phyloP scores from a whole-genome alignment of 192 early-diverging fungal genomes.

The Coemansia sp. region DNA sequence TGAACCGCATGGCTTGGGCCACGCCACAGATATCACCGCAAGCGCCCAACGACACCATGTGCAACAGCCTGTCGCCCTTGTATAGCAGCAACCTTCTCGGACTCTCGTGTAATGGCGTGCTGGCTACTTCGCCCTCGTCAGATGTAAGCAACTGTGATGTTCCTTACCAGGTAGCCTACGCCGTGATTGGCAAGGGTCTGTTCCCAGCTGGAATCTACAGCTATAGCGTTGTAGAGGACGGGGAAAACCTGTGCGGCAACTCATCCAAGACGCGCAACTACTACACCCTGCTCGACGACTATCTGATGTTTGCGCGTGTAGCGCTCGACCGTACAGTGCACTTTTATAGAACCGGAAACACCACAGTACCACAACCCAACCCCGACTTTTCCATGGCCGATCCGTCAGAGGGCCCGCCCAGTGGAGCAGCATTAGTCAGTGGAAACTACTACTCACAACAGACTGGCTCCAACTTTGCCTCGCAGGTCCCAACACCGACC shows the following conservation, averaged over 20 bases:
- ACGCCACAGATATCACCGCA: neutral
- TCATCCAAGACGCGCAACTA: constrained; percentile 13
- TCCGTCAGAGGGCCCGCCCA: neutral
- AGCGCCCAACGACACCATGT: constrained; percentile 2
- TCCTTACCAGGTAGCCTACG: constrained; percentile 21
- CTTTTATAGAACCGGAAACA: constrained; percentile 6
- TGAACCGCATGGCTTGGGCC: constrained; percentile 12
- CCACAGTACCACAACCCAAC: constrained; percentile 2
- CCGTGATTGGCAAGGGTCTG: neutral
- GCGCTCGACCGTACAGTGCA: constrained; percentile 7
- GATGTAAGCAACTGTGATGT: constrained; percentile 11
- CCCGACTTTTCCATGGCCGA: constrained; percentile 6
- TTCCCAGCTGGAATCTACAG: constrained; percentile 28
- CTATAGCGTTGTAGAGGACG: constrained; percentile 13
- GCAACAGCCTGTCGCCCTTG: constrained; percentile 12
- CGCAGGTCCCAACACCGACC: neutral
- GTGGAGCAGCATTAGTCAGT: neutral
- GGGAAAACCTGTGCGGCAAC: constrained; percentile 19
- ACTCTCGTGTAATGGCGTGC: constrained; percentile 7
- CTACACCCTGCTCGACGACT: constrained; percentile 25
- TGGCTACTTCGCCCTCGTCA: neutral
- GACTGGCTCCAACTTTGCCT: neutral
- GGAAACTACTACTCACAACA: constrained; percentile 3
- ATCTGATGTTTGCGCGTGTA: constrained; percentile 12
- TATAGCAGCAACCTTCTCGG: constrained; percentile 18